Percentiles rank a stretch among this genome's conserved stretches.
phyloP scores from a whole-genome alignment of 106 monocot species.

The Acorus calamus region DNA sequence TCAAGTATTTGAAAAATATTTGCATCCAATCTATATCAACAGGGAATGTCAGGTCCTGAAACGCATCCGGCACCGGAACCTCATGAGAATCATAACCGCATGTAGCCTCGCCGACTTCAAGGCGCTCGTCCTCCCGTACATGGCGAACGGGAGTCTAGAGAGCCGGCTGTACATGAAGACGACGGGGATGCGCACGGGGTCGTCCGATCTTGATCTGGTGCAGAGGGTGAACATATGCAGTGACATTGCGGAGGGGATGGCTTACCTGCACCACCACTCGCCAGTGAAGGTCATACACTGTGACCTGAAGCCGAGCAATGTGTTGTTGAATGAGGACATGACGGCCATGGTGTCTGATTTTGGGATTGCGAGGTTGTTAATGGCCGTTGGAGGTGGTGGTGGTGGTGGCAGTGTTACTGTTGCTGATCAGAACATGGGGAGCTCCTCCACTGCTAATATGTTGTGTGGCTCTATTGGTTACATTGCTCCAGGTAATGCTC shows the following conservation, averaged over 20 bases:
- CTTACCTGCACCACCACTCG: constrained; percentile 36
- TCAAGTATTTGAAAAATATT: too few relatives aligned
- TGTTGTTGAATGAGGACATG: constrained; percentile 36
- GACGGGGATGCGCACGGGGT: background rate
- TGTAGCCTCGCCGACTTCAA: constrained; percentile 32
- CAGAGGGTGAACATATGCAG: constrained; percentile 28
- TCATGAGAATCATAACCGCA: constrained; percentile 27
- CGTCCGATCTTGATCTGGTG: constrained; percentile 5
- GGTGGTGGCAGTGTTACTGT: too few relatives aligned
- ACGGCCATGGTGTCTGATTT: constrained; percentile 38
- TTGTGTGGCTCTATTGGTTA: constrained; percentile 34
- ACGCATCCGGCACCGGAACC: constrained; percentile 23
- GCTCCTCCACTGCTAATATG: constrained; percentile 15
- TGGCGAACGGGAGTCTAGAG: constrained; percentile 30
- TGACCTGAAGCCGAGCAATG: constrained; percentile 32
- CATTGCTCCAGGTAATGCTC: constrained; percentile 28
- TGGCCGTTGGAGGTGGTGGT: constrained; percentile 8
- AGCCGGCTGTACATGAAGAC: constrained; percentile 16
- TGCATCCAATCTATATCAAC: too few relatives aligned
- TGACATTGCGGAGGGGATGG: constrained; percentile 31
- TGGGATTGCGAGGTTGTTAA: constrained; percentile 30
- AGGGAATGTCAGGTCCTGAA: constrained; percentile 32
- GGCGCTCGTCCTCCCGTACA: constrained; percentile 31
- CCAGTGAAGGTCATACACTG: constrained; percentile 28
- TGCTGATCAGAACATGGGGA: background rate